A percentile compares a stretch with the other conserved stretches of the same genome.
Evolutionary conservation across 257 asterid genomes (phyloP).

Genomic region (Solanum sejunctum): DNA sequence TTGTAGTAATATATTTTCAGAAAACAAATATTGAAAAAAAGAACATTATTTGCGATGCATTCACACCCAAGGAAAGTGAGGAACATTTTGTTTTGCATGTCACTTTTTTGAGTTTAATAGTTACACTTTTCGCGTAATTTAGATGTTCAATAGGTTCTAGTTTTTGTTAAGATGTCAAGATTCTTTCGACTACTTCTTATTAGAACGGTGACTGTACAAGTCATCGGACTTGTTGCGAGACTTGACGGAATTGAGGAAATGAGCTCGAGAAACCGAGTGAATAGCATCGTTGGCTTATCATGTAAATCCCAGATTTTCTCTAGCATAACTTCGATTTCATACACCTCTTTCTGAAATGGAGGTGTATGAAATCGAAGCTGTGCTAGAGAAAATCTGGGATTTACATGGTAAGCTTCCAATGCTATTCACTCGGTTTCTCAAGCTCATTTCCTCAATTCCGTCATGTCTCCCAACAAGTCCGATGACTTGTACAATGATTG

Average conservation of each 20-base stretch:
- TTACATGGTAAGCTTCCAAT: constrained; percentile 92
- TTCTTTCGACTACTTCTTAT: not conserved
- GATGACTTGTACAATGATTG: constrained; percentile 25
- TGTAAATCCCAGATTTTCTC: too few relatives aligned
- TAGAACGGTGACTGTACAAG: constrained; percentile 24
- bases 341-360: constrained; percentile 22
- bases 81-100: not conserved
- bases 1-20: not conserved
- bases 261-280: too few relatives aligned
- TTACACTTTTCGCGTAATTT: not conserved
- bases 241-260: too few relatives aligned
- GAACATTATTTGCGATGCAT: not conserved
- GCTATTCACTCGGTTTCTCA: constrained; percentile 84
- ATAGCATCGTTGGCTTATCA: too few relatives aligned
- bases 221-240: constrained; percentile 17
- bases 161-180: not conserved
- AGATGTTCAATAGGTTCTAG: not conserved
- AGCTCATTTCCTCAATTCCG: constrained; percentile 64
- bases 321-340: too few relatives aligned
- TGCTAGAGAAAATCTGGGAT: constrained; percentile 84
- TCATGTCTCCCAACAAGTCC: constrained; percentile 38
- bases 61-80: not conserved
- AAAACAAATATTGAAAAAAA: not conserved
- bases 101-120: not conserved
- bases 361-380: constrained; percentile 71